Evolutionary conservation across 2,329 filamentous ascomycete genomes (phyloP), one percentile per base, ranked within the genome.

Genomic region (Talaromyces atroroseus): DNA sequence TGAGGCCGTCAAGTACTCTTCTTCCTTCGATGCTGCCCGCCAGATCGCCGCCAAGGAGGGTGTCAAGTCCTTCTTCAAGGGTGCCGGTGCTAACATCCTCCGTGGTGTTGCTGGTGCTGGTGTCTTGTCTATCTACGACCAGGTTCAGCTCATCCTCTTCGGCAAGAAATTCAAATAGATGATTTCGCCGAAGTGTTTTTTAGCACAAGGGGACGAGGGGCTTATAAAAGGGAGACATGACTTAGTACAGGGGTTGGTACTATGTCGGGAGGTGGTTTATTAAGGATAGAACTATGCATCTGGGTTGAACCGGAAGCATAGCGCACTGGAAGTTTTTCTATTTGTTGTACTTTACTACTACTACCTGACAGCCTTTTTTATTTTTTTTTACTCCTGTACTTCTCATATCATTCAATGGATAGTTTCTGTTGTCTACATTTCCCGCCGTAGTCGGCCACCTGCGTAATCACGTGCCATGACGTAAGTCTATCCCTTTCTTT

Each of bases 21-120:
- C 86, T 77, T 96, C 94, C 68, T 72, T 97, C 72, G 94, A 99
- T 81, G 94, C 94, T 76, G 92, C 86, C 80, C 84, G 84, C 80
- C 90, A 97, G 87, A 99, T 99, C 76, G 78, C 97, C 74, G 92
- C 92, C 82, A 90, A 78, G 82, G 94, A 97, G 85, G 94, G 94
- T 86, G 82, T 95, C 81, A 89, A 86, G 83, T 99, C 94, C 73
- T 92, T 99, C 81, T 99, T 99, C 92, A 99, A 99, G 90, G 94
- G 94, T 92, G 94, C 94, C 77, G 94, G 94, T 90, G 94, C 94
- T 87, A 99, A 99, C 90, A 99, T 99, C 76, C 94, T 99, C 83
- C 94, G 94, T 96, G 95, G 94, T 96, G 94, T 99, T 76, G 94
- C 94, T 76, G 95, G 94, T 90, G 94, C 94, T 83, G 94, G 94